phyloP scores from a whole-genome alignment of 805 yeast species.

The Wickerhamomyces pijperi region DNA sequence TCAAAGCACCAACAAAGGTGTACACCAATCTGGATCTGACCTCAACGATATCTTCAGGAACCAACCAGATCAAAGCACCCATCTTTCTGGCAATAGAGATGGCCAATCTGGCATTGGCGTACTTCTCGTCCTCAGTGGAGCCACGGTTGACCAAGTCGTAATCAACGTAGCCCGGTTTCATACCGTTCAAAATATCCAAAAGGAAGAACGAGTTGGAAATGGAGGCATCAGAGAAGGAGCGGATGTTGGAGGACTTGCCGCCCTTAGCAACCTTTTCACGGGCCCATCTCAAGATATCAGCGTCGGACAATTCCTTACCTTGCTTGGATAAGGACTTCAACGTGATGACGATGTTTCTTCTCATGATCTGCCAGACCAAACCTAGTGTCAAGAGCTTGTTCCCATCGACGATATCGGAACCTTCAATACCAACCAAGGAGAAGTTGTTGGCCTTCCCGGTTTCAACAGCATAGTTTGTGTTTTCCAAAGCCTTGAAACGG shows the following conservation, averaged over 20 bases:
- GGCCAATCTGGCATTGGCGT: conserved; percentile 93
- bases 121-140: conserved; percentile 68
- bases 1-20: conserved; percentile 91
- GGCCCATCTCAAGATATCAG: conserved; percentile 91
- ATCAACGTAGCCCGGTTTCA: conserved; percentile 96
- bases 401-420: conserved; percentile 94
- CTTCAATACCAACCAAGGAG: conserved; percentile 95
- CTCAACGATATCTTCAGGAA: conserved; percentile 98
- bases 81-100: conserved; percentile 96
- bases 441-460: conserved; percentile 87
- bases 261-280: conserved; percentile 77
- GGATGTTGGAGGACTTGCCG: conserved; percentile 59
- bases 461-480: conserved; percentile 97
- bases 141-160: conserved; percentile 84
- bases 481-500: conserved; percentile 91
- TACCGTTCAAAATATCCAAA: conserved; percentile 81
- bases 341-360: conserved; percentile 85
- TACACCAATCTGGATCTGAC: conserved; percentile 88
- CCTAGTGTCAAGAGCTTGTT: conserved; percentile 81
- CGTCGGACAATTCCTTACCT: conserved; percentile 70
- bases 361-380: conserved; percentile 97
- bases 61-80: conserved; percentile 96
- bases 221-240: conserved; percentile 79
- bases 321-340: conserved; percentile 53
- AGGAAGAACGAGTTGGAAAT: conserved; percentile 72